Percentiles rank a stretch among this genome's conserved stretches.
Evolutionary conservation across 2,329 filamentous ascomycete genomes (phyloP).

Genomic region (Fusarium protoensiforme): DNA sequence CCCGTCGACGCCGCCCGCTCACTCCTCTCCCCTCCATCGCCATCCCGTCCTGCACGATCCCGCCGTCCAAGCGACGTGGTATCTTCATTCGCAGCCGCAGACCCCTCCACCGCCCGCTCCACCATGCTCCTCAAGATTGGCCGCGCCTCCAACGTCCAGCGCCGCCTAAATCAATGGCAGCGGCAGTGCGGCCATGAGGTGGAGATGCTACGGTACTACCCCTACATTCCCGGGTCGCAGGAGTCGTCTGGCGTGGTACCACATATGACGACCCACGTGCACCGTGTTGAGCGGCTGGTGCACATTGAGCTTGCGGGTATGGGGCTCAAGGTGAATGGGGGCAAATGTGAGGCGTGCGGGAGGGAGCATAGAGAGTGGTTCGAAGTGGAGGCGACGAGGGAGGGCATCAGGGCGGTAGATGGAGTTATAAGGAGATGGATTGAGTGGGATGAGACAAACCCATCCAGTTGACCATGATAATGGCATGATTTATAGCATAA

Average conservation of each 20-base stretch:
- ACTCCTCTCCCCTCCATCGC: conserved; percentile 64
- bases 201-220: conserved; percentile 91
- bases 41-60: conserved; percentile 47
- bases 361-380: conserved; percentile 96
- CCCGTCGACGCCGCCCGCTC: conserved; percentile 69
- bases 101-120: conserved; percentile 31
- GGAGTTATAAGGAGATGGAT: conserved; percentile 86
- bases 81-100: conserved; percentile 57
- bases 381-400: conserved; percentile 79
- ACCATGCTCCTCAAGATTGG: conserved; percentile 78
- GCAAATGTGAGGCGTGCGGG: conserved; percentile 80
- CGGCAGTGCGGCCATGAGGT: conserved; percentile 92
- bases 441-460: conserved; percentile 76
- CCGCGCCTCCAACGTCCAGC: conserved; percentile 83
- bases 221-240: conserved; percentile 71
- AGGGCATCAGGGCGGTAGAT: conserved; percentile 74
- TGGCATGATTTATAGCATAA: conserved; percentile 18
- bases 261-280: conserved; percentile 83
- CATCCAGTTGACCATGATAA: conserved; percentile 26
- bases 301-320: conserved; percentile 85
- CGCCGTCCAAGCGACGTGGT: conserved; percentile 67
- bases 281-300: conserved; percentile 89
- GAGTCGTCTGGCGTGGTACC: conserved; percentile 50
- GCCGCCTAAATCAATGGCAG: conserved; percentile 92
- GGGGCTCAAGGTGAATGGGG: conserved; percentile 63